These are phyloP conservation scores for peach (Prunus persica) DNA, from an alignment of 306 rosid genomes.

Conservation along the genomic window DNA sequence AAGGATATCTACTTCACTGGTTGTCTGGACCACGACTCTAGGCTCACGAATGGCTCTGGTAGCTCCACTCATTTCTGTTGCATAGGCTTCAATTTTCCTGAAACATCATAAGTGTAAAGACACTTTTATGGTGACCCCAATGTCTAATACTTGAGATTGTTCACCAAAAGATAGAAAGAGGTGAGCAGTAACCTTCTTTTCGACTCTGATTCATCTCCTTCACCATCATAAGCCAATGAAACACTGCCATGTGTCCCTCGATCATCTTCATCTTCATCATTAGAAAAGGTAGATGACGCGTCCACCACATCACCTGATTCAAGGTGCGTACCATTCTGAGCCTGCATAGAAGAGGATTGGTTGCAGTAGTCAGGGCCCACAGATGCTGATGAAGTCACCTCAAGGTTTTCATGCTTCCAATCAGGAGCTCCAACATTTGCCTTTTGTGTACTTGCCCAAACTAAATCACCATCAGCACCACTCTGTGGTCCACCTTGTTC, in stretches of 20 bases:
- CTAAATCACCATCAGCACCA: constrained; percentile 49
- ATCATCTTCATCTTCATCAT: constrained; percentile 91
- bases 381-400: constrained; percentile 70
- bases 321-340: constrained; percentile 58
- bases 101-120: constrained; percentile 21
- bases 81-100: constrained; percentile 89
- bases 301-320: constrained; percentile 80
- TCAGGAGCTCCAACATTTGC: constrained; percentile 51
- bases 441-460: constrained; percentile 58
- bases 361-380: constrained; percentile 60
- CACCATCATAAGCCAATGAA: constrained; percentile 75
- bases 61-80: constrained; percentile 92
- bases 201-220: constrained; percentile 92
- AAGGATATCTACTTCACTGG: constrained; percentile 95
- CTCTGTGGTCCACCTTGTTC: constrained; percentile 57
- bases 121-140: constrained; percentile 20
- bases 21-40: constrained; percentile 97
- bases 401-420: constrained; percentile 74
- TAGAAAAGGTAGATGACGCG: constrained; percentile 82
- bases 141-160: constrained; percentile 19
- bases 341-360: constrained; percentile 56
- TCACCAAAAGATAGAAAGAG: constrained; percentile 11
- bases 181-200: constrained; percentile 71
- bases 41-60: constrained; percentile 97
- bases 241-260: constrained; percentile 87